These are phyloP conservation scores for Gossypium mustelinum DNA, from an alignment of 345 rosid genomes.

Conservation along the genomic window DNA sequence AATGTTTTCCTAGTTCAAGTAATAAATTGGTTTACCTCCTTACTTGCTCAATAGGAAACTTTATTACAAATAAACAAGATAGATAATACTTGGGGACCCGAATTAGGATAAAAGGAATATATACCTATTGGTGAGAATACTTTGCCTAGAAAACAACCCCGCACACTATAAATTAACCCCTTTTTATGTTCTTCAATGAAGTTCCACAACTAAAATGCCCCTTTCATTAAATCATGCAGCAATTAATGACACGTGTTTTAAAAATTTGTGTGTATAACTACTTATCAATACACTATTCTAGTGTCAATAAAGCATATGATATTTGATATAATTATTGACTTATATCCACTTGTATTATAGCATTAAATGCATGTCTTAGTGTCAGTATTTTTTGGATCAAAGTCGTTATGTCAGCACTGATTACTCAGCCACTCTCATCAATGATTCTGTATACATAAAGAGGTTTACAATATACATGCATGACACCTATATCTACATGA, in stretches of 20 bases:
- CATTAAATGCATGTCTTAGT: background rate
- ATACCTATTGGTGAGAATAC: background rate
- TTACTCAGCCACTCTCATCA: background rate
- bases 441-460: background rate
- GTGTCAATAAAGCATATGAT: background rate
- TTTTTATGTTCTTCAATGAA: background rate
- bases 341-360: background rate
- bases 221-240: background rate
- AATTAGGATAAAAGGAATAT: background rate
- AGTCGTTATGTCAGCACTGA: background rate
- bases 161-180: background rate
- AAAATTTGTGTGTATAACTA: background rate
- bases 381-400: no score
- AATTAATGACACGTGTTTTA: background rate
- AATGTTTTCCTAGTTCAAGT: background rate
- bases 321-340: background rate
- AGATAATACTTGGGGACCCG: background rate
- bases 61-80: background rate
- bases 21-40: background rate
- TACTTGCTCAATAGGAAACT: background rate
- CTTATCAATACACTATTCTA: background rate
- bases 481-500: background rate
- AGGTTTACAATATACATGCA: background rate
- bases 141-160: background rate
- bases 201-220: background rate